Evolutionary conservation across 345 rosid genomes (phyloP), one percentile per base, ranked within the genome.

Genomic region (Citropsis articulata): DNA sequence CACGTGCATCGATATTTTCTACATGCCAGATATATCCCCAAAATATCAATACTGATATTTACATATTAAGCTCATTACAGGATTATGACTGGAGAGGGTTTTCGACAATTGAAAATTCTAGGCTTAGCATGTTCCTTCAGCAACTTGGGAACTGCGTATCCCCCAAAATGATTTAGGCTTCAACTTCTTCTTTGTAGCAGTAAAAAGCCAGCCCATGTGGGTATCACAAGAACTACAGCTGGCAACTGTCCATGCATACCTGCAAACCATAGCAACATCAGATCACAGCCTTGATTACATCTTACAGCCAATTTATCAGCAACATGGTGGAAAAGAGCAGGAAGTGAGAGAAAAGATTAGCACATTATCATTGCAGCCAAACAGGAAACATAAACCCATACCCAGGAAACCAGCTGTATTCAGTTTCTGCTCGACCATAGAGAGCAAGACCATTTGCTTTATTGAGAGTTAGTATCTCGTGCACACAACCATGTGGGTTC

Each of bases 331-430:
- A 22, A 63, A 27, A 62, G n/a, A 38, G 14, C 3, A 18, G 12
- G 24, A 30, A 0, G 22, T 4, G 53, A 14, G 27, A 13, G 6
- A 77, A 61, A 48, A 60, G 9, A 33, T 18, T 12, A 4, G 40
- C 24, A 57, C 33, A 31, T 9, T 50, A 31, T n/a, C 33, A 22
- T 27, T 19, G 0, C 36, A 70, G 28, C 3, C 60, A 48, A 19
- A 27, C 5, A 70, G 59, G 28, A 8, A 24, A 74, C 57, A 35
- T 35, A 69, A 82, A 56, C 9, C 45, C 92, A 77, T 94, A 96
- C 99, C 99, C 98, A 64, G 99, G 99, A 87, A 96, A 96, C 99
- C 98, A 96, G 83, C 99, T 94, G 88, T 89, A 95, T 66, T 89
- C 92, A 69, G 82, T 81, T 66, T 0, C 13, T 2, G 98, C 77